Conservation (phyloP, 768 basidiomycete genomes). For the Termitomyces eurrhizus region DNA sequence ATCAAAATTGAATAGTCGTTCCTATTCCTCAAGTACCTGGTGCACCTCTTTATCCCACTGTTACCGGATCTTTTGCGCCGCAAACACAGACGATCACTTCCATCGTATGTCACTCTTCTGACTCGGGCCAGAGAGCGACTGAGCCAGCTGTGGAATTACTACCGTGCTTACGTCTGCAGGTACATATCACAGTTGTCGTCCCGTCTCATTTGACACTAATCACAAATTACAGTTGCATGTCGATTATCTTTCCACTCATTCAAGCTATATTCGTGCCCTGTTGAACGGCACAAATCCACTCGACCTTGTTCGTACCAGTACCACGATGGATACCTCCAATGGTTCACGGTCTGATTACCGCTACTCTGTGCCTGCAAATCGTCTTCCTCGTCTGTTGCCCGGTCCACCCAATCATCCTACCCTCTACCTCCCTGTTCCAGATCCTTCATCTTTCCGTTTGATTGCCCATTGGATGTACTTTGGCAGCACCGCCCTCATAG, state of each 20-base stretch:
- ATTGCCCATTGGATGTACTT: slow-evolving; percentile 84
- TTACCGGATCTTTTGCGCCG: slow-evolving; percentile 25
- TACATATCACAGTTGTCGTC: slow-evolving; percentile 26
- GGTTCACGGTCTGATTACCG: slow-evolving; percentile 20
- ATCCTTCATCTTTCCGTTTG: slow-evolving; percentile 65
- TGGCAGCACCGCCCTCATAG: slow-evolving; percentile 61
- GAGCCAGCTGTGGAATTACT: slow-evolving; percentile 47
- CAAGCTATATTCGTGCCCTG: slow-evolving; percentile 64
- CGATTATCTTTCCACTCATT: slow-evolving; percentile 82
- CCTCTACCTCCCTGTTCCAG: slow-evolving; percentile 72
- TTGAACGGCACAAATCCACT: slow-evolving; percentile 64
- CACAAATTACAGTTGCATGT: slow-evolving; percentile 57
- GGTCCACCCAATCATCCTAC: slow-evolving; percentile 64
- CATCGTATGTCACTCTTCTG: slow-evolving; percentile 36
- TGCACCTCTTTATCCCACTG: slow-evolving; percentile 27
- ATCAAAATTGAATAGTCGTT: slow-evolving; percentile 34
- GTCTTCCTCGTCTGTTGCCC: slow-evolving; percentile 65
- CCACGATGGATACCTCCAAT: slow-evolving; percentile 25
- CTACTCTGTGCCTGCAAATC: slow-evolving; percentile 43
- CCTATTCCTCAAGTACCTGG: slow-evolving; percentile 42
- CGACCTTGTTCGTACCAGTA: slow-evolving; percentile 47
- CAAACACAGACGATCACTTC: slow-evolving; percentile 27
- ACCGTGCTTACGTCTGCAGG: slow-evolving; percentile 60
- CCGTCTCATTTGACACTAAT: slow-evolving; percentile 2
- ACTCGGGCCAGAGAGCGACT: slow-evolving; percentile 44